Conservation (phyloP, 2,329 filamentous ascomycete genomes). For the Zopfia rhizophila region DNA sequence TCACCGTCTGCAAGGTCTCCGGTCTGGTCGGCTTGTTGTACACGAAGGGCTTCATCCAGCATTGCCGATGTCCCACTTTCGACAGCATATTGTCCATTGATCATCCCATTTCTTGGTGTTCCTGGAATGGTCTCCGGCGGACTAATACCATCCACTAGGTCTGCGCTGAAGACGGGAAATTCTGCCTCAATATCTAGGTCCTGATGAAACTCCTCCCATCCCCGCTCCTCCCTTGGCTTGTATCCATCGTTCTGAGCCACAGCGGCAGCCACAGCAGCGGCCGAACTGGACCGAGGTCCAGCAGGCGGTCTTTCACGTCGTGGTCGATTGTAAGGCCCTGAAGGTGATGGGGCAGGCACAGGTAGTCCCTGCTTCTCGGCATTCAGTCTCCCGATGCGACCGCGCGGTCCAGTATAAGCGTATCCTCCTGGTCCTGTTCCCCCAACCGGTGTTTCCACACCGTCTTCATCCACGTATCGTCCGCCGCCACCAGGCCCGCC, state of each 20-base stretch:
- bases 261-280: constrained; percentile 86
- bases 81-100: constrained; percentile 42
- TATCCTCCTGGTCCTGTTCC: constrained; percentile 61
- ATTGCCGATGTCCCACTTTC: constrained; percentile 48
- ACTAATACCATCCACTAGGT: constrained; percentile 82
- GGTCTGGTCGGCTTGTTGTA: constrained; percentile 37
- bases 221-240: constrained; percentile 94
- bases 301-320: constrained; percentile 53
- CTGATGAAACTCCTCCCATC: constrained; percentile 98
- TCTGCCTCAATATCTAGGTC: constrained; percentile 88
- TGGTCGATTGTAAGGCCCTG: constrained; percentile 55
- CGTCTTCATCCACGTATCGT: constrained; percentile 80
- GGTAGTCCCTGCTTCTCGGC: constrained; percentile 53
- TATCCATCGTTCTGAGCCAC: constrained; percentile 94
- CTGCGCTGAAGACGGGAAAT: constrained; percentile 80
- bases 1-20: constrained; percentile 34
- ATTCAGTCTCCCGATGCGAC: constrained; percentile 64
- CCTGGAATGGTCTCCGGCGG: constrained; percentile 58
- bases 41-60: constrained; percentile 46
- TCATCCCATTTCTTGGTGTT: constrained; percentile 49
- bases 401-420: constrained; percentile 64
- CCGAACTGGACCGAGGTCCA: constrained; percentile 81
- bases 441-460: constrained; percentile 67
- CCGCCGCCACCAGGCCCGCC: constrained; percentile 88
- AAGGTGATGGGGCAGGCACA: constrained; percentile 57